Conservation (phyloP, 257 asterid species). For the Jaltomata sinuosa region DNA sequence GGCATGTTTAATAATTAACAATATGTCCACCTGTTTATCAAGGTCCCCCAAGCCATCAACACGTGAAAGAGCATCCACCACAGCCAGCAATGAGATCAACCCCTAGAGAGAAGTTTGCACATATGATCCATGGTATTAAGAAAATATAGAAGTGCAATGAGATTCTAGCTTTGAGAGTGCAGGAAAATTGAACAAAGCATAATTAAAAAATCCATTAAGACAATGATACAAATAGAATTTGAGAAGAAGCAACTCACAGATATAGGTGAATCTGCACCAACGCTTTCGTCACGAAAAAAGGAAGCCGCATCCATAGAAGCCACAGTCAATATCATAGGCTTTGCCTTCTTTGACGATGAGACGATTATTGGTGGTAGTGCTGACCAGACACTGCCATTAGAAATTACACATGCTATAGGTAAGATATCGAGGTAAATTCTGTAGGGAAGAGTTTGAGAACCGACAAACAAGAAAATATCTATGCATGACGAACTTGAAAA, state of each 20-base stretch:
- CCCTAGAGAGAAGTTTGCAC: constrained; percentile 43
- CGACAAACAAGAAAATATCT: background rate
- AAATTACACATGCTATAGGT: constrained; percentile 37
- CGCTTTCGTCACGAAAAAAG: constrained; percentile 85
- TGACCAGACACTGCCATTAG: constrained; percentile 99
- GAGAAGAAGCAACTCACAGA: constrained; percentile 55
- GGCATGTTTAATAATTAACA: background rate
- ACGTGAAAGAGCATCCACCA: constrained; percentile 81
- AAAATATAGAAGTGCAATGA: background rate
- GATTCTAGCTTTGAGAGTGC: background rate
- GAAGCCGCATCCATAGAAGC: constrained; percentile 97
- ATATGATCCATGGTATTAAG: background rate
- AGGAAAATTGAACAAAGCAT: background rate
- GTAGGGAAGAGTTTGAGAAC: constrained; percentile 8
- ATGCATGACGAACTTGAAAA: background rate
- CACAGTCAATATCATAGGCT: constrained; percentile 57
- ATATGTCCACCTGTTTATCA: constrained; percentile 60
- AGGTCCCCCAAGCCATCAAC: constrained; percentile 52
- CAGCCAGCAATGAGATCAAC: constrained; percentile 82
- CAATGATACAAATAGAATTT: background rate
- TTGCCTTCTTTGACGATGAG: constrained; percentile 38
- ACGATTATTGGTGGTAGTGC: constrained; percentile 74
- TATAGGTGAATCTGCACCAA: constrained; percentile 95
- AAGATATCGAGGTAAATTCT: constrained; percentile 19
- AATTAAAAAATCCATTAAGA: background rate